These are phyloP conservation scores for Pythium graminicola DNA, from an alignment of 352 stramenopile genomes.

Conservation along the genomic window DNA sequence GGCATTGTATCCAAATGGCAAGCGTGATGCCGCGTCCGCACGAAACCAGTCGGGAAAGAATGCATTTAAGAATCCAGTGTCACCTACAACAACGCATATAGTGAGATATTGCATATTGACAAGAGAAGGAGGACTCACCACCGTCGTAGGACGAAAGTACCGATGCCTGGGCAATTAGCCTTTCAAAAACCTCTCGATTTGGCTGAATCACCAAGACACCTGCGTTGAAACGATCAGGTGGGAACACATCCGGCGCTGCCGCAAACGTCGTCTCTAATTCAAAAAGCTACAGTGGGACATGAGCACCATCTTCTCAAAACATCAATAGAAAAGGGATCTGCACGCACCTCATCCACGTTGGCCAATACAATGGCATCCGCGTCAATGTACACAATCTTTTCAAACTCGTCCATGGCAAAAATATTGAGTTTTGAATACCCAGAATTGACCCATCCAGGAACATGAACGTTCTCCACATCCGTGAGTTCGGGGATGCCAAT, in stretches of 20 bases:
- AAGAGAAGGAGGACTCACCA: slow-evolving; percentile 15
- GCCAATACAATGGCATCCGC: slow-evolving; percentile 70
- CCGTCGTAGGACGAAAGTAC: slow-evolving; percentile 61
- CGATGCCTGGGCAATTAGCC: slow-evolving; percentile 40
- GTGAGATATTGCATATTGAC: background rate
- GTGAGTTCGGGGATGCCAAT: slow-evolving; percentile 27
- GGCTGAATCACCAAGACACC: slow-evolving; percentile 70
- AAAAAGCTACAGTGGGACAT: too few species aligned
- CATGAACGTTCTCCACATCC: slow-evolving; percentile 17
- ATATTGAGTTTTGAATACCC: slow-evolving; percentile 40
- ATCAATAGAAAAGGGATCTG: background rate
- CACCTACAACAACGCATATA: slow-evolving; percentile 16
- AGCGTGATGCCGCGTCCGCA: slow-evolving; percentile 34
- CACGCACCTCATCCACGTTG: slow-evolving; percentile 54
- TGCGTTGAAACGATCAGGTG: slow-evolving; percentile 81
- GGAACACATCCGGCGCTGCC: slow-evolving; percentile 77
- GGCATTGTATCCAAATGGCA: slow-evolving; percentile 80
- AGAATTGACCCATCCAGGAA: slow-evolving; percentile 37
- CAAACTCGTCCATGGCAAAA: slow-evolving; percentile 63
- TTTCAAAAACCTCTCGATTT: slow-evolving; percentile 35
- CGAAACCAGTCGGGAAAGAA: slow-evolving; percentile 75
- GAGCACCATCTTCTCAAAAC: background rate
- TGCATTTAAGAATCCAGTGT: slow-evolving; percentile 83
- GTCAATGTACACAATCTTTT: slow-evolving; percentile 85
- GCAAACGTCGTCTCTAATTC: slow-evolving; percentile 59